A percentile compares a stretch with the other conserved stretches of the same genome.
These are phyloP conservation scores for Neurospora sp. DNA, from an alignment of 495 filamentous ascomycete species.

Conservation along the genomic window DNA sequence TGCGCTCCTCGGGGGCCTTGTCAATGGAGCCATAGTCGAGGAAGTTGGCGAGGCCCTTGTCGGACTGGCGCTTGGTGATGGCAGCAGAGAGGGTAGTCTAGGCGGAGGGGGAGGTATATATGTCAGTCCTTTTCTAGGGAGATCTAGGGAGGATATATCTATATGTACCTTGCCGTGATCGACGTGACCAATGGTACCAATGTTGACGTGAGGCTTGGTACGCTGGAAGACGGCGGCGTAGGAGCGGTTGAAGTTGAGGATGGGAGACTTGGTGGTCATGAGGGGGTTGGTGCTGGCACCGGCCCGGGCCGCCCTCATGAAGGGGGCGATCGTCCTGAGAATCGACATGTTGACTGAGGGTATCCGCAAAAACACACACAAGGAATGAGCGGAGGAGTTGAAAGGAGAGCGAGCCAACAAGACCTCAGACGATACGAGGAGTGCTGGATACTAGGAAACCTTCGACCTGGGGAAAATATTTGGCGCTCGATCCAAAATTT, in stretches of 20 bases:
- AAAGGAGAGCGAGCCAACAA: conserved; percentile 4
- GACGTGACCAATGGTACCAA: conserved; percentile 99
- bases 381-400: conserved; percentile 17
- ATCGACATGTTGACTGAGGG: conserved; percentile 48
- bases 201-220: conserved; percentile 95
- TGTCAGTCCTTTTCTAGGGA: conserved; percentile 1
- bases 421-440: conserved; percentile 2
- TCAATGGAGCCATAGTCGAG: conserved; percentile 96
- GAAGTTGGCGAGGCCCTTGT: conserved; percentile 87
- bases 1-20: conserved; percentile 97
- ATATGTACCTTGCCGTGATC: conserved; percentile 89
- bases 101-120: conserved; percentile 16
- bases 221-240: conserved; percentile 74
- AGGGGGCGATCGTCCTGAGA: conserved; percentile 54
- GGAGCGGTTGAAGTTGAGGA: conserved; percentile 56
- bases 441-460: not conserved
- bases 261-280: conserved; percentile 43
- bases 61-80: conserved; percentile 92
- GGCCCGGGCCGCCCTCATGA: conserved; percentile 57
- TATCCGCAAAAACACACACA: conserved; percentile 15
- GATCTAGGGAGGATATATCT: not conserved
- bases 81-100: conserved; percentile 96
- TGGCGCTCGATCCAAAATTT: conserved; percentile 14
- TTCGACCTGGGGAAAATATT: conserved; percentile 11
- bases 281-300: conserved; percentile 58